These are phyloP conservation scores for Penicillium fuscoglaucum DNA, from an alignment of 2,329 filamentous ascomycete genomes.

Conservation along the genomic window DNA sequence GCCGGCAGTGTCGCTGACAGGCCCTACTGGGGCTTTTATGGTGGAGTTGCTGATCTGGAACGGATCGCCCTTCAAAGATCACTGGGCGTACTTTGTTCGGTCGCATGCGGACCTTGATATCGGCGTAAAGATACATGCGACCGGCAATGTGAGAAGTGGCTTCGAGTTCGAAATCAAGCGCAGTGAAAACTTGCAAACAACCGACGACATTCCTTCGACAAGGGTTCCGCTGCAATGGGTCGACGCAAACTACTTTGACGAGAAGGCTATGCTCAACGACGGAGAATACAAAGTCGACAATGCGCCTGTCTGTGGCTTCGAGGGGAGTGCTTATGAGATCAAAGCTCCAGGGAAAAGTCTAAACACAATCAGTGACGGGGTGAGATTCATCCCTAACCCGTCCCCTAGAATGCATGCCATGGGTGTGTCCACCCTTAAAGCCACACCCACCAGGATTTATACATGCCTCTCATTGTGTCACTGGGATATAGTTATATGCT, in stretches of 20 bases:
- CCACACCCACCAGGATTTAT: no score
- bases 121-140: conserved; percentile 34
- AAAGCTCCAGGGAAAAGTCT: conserved; percentile 4
- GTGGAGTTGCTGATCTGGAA: conserved; percentile 35
- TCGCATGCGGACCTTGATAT: conserved; percentile 18
- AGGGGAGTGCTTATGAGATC: conserved; percentile 21
- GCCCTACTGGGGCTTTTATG: conserved; percentile 21
- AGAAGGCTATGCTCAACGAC: conserved; percentile 30
- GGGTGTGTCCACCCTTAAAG: neutral
- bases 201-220: conserved; percentile 18
- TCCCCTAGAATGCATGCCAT: neutral
- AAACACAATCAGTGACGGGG: conserved; percentile 7
- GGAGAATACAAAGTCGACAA: conserved; percentile 21
- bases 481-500: neutral
- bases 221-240: conserved; percentile 37
- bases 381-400: neutral
- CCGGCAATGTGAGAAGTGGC: conserved; percentile 34
- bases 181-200: conserved; percentile 21
- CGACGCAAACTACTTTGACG: conserved; percentile 22
- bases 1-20: neutral
- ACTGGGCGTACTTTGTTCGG: conserved; percentile 39
- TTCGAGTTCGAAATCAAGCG: conserved; percentile 37
- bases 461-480: no score
- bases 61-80: conserved; percentile 38
- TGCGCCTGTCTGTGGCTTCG: conserved; percentile 30